These are phyloP conservation scores for Suillus variegatus DNA, from an alignment of 768 basidiomycete species.

Conservation along the genomic window DNA sequence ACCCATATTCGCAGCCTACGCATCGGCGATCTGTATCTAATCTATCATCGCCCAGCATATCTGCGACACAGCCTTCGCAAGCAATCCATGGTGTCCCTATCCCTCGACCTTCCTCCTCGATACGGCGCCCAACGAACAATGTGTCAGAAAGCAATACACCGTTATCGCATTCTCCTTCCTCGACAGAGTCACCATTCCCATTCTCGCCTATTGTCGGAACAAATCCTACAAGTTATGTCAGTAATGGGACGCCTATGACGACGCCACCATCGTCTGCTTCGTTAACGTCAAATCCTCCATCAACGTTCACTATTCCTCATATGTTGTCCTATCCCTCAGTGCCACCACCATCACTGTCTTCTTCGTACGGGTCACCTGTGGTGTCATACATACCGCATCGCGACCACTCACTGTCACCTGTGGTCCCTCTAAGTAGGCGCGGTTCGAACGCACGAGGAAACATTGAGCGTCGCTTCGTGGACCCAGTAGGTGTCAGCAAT, in stretches of 20 bases:
- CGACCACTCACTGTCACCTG: slow-evolving; percentile 52
- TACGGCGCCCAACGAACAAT: slow-evolving; percentile 53
- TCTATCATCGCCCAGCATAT: slow-evolving; percentile 30
- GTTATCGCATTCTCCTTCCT: slow-evolving; percentile 64
- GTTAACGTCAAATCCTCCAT: slow-evolving; percentile 42
- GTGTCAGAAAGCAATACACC: slow-evolving; percentile 60
- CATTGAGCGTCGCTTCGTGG: slow-evolving; percentile 30
- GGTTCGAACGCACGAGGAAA: slow-evolving; percentile 44
- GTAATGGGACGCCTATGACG: slow-evolving; percentile 64
- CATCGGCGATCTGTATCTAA: slow-evolving; percentile 55
- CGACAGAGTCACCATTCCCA: slow-evolving; percentile 66
- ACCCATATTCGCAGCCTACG: slow-evolving; percentile 71
- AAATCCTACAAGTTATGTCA: slow-evolving; percentile 56
- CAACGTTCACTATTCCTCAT: slow-evolving; percentile 31
- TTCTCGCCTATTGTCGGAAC: slow-evolving; percentile 60
- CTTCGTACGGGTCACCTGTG: slow-evolving; percentile 73
- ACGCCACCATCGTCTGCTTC: slow-evolving; percentile 72
- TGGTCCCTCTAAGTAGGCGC: slow-evolving; percentile 55
- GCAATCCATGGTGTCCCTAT: slow-evolving; percentile 67
- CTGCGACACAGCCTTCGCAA: slow-evolving; percentile 28
- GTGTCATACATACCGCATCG: slow-evolving; percentile 46
- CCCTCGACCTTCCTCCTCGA: slow-evolving; percentile 67
- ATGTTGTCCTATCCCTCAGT: slow-evolving; percentile 78
- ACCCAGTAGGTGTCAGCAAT: slow-evolving; percentile 27
- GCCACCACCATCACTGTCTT: slow-evolving; percentile 79